A percentile compares a stretch with the other conserved stretches of the same genome.
Evolutionary conservation across 2,329 filamentous ascomycete genomes (phyloP).

Genomic region (Pestalotiopsis fici): DNA sequence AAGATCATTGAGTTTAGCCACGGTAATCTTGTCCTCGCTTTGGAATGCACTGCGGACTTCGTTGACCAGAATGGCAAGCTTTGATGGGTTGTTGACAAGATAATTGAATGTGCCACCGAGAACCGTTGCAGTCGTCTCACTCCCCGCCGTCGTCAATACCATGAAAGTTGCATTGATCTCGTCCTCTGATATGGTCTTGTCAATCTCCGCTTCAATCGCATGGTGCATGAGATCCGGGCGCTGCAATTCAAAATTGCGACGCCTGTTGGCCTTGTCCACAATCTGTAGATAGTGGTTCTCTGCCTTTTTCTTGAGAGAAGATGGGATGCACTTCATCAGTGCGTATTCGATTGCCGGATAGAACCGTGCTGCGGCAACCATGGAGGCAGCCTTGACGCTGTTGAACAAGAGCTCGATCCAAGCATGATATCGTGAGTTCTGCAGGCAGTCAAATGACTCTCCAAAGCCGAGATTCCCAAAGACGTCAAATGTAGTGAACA

Average conservation of each 20-base stretch:
- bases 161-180: slow-evolving; percentile 29
- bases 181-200: slow-evolving; percentile 14
- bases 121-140: slow-evolving; percentile 13
- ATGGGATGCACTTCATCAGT: slow-evolving; percentile 17
- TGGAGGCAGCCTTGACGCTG: neutral
- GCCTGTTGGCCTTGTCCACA: slow-evolving; percentile 25
- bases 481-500: slow-evolving; percentile 21
- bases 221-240: slow-evolving; percentile 30
- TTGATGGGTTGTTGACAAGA: neutral
- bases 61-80: neutral
- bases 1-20: neutral
- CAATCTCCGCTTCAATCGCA: slow-evolving; percentile 17
- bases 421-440: neutral
- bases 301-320: slow-evolving; percentile 19
- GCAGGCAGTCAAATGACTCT: slow-evolving; percentile 17
- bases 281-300: slow-evolving; percentile 21
- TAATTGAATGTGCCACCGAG: neutral
- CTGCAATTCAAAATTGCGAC: slow-evolving; percentile 10
- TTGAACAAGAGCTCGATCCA: neutral
- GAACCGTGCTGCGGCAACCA: neutral
- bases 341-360: neutral
- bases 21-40: neutral
- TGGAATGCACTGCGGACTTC: neutral
- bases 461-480: slow-evolving; percentile 22
- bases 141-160: neutral